Base-by-base conservation (phyloP, 1,284 basidiomycete species). In the Ceratobasidium sp. region DNA sequence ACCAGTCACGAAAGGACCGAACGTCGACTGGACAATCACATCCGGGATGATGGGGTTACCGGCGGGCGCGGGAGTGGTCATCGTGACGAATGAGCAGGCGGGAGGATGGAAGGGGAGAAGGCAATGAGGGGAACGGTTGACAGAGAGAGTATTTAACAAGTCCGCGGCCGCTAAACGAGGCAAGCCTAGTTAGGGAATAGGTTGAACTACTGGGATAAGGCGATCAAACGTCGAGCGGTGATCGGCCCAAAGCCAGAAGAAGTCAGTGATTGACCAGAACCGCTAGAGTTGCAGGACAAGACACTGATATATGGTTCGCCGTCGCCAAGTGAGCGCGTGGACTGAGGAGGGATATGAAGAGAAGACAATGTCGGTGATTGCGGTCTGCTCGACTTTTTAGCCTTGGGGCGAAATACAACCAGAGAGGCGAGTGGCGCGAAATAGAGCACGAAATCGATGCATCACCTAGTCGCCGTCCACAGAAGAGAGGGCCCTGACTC, bases 1-100 rank as follows among this genome's bases (percentile, higher is more conserved):
- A 17, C 79, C 79, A 0, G 78, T 79, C 20, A 79, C 76, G 44
- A 61, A 79, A 38, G 78, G 78, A 28, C 78, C 78, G 62, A 79
- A 77, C 2, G 76, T 77, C 50, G 40, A 61, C 20, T 23, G 38
- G 67, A 79, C 62, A 61, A 59, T 33, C 33, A 9, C 64, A n/a
- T 23, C 52, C 1, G 73, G 73, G 10, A 67, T 75, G 38, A 59
- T 23, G 12, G 67, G 28, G 42, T 46, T 42, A 56, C 54, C 68
- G 52, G 68, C 28, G 33, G 40, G 5, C 38, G 33, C 12, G 26
- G 68, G 26, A 40, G 52, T 23, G 46, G 68, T 3, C 68, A 71
- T 71, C 48, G 52, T 38, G 20, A 44, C 50, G 52, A 10, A 52
- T 23, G 17, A 23, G 50, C 44, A 69, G 33, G 50, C 67, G 48